Evolutionary conservation across 257 asterid species (phyloP).

Genomic region (Solanum medicagineum): DNA sequence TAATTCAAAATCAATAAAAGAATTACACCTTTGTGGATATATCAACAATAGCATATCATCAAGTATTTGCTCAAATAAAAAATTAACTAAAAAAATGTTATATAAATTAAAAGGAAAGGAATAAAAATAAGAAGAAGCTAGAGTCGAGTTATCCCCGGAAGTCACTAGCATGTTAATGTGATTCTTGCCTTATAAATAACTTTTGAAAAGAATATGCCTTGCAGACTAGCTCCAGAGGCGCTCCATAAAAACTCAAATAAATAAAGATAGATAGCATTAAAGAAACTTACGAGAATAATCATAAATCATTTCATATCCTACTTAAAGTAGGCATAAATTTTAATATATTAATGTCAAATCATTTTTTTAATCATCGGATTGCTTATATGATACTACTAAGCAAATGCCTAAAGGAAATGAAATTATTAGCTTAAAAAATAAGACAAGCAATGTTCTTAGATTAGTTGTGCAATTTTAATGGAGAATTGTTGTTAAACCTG

Average conservation of each 20-base stretch:
- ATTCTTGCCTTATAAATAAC: not conserved
- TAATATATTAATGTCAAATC: too few species aligned
- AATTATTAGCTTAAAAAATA: not conserved
- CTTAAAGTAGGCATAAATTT: too few species aligned
- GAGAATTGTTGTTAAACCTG: not conserved
- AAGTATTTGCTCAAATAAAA: too few species aligned
- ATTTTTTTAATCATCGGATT: not conserved
- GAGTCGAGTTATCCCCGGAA: not conserved
- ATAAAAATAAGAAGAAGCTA: not conserved
- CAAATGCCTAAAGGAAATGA: not conserved
- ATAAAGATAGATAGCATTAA: not conserved
- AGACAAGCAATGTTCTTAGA: not conserved
- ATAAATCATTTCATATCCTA: too few species aligned
- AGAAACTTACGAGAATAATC: not conserved
- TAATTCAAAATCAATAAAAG: not conserved
- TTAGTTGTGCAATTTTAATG: not conserved
- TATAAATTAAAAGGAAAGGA: not conserved
- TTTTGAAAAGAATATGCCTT: not conserved
- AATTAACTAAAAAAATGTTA: not conserved
- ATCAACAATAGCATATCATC: too few species aligned
- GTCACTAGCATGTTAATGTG: not conserved
- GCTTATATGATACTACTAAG: not conserved
- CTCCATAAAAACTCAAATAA: not conserved
- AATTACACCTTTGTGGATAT: not conserved
- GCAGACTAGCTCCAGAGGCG: not conserved